Conservation (phyloP, 129 eudicot genomes). For the Saposhnikovia divaricata region DNA sequence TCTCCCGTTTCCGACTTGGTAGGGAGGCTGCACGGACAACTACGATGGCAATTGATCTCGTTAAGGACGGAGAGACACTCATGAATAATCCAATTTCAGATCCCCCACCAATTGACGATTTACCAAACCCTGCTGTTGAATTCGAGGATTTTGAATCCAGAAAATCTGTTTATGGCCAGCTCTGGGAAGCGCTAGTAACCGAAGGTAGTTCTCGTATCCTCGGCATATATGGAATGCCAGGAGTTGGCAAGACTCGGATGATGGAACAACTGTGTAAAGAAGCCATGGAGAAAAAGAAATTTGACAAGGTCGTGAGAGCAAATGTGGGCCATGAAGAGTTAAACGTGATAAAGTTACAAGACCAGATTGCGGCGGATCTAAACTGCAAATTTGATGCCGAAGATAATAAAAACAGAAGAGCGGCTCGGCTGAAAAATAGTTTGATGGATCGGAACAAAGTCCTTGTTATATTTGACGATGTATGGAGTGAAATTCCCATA, state of each 20-base stretch:
- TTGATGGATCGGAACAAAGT: not conserved
- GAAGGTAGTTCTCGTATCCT: not conserved
- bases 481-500: not conserved
- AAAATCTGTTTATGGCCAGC: not conserved
- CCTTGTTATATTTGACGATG: slow-evolving; percentile 8
- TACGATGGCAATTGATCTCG: no score
- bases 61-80: no score
- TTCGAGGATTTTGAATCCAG: not conserved
- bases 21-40: no score
- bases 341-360: not conserved
- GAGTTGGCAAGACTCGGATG: not conserved
- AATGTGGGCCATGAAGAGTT: no score
- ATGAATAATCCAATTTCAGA: no score
- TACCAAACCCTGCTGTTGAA: not conserved
- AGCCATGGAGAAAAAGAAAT: no score
- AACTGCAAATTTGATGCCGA: not conserved
- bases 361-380: not conserved
- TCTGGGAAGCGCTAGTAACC: not conserved
- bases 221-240: not conserved
- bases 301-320: no score
- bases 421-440: not conserved
- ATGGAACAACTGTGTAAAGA: no score
- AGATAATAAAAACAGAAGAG: not conserved
- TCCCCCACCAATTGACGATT: no score
- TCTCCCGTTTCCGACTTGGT: no score